A percentile compares a stretch with the other conserved stretches of the same genome.
phyloP scores from a whole-genome alignment of 805 yeast genomes.

The Candida qinlingensis region DNA sequence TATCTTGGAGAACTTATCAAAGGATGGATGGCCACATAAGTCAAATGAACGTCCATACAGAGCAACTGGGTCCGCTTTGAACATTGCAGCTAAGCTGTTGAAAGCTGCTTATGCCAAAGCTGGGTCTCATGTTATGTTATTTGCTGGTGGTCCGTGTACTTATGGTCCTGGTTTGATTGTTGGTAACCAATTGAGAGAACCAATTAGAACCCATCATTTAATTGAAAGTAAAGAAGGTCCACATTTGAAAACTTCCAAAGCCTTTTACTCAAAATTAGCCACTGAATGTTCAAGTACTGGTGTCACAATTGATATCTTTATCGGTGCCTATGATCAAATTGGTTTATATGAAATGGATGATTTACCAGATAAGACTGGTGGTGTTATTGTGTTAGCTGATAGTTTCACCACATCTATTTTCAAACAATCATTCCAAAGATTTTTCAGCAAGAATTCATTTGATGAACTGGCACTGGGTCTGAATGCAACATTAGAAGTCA shows the following conservation, averaged over 20 bases:
- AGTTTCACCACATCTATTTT: slow-evolving; percentile 63
- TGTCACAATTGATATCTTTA: slow-evolving; percentile 49
- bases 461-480: slow-evolving; percentile 46
- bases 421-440: slow-evolving; percentile 55
- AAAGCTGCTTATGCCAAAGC: slow-evolving; percentile 36
- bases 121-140: slow-evolving; percentile 50
- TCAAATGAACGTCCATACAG: slow-evolving; percentile 44
- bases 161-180: slow-evolving; percentile 62
- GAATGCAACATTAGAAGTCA: slow-evolving; percentile 56
- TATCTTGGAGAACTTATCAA: slow-evolving; percentile 42
- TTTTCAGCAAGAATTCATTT: slow-evolving; percentile 35
- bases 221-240: slow-evolving; percentile 41
- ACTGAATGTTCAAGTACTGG: slow-evolving; percentile 43
- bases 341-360: slow-evolving; percentile 65
- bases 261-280: slow-evolving; percentile 47
- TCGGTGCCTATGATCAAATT: slow-evolving; percentile 66
- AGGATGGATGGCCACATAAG: slow-evolving; percentile 44
- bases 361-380: slow-evolving; percentile 54
- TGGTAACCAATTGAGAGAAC: slow-evolving; percentile 49
- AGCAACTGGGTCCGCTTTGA: slow-evolving; percentile 57
- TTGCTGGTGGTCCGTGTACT: slow-evolving; percentile 62
- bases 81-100: slow-evolving; percentile 37
- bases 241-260: slow-evolving; percentile 37
- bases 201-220: slow-evolving; percentile 63
- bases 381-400: slow-evolving; percentile 56